These are phyloP conservation scores for Penicillium capsulatum DNA, from an alignment of 2,329 filamentous ascomycete species.

Conservation along the genomic window DNA sequence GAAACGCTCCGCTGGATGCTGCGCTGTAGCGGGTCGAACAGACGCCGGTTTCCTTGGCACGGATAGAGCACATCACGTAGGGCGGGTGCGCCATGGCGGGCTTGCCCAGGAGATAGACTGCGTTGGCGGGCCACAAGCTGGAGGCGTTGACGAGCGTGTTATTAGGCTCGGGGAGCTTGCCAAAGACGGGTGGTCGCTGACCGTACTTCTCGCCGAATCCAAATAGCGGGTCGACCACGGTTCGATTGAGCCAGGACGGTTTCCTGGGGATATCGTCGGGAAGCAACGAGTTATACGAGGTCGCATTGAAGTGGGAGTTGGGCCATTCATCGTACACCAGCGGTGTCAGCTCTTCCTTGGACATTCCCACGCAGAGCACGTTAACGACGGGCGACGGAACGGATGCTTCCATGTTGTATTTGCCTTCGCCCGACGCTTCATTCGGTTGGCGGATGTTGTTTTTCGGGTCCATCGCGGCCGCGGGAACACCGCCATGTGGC, in stretches of 20 bases:
- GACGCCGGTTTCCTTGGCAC: conserved; percentile 58
- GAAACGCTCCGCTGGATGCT: conserved; percentile 54
- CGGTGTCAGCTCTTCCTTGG: conserved; percentile 55
- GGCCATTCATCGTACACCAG: conserved; percentile 63
- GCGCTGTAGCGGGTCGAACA: conserved; percentile 61
- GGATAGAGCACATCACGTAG: conserved; percentile 66
- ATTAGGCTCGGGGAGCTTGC: conserved; percentile 54
- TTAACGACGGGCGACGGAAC: conserved; percentile 68
- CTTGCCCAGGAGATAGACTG: conserved; percentile 65
- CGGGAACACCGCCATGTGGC: conserved; percentile 67
- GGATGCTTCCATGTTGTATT: conserved; percentile 64
- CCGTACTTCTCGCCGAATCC: conserved; percentile 56
- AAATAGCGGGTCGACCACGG: conserved; percentile 66
- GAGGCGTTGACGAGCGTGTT: conserved; percentile 64
- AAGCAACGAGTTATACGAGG: conserved; percentile 26
- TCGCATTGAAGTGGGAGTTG: conserved; percentile 28
- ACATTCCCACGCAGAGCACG: conserved; percentile 67
- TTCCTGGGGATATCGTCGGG: conserved; percentile 32
- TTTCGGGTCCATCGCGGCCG: conserved; percentile 56
- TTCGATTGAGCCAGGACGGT: conserved; percentile 52
- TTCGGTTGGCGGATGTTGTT: conserved; percentile 69
- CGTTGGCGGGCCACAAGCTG: conserved; percentile 42
- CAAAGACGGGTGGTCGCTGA: conserved; percentile 53
- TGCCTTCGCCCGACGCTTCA: conserved; percentile 61
- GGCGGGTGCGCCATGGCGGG: conserved; percentile 34